Percentiles rank a stretch among this genome's conserved stretches.
Conservation (phyloP, 208 protist species). For the Acanthamoeba culbertsoni region DNA sequence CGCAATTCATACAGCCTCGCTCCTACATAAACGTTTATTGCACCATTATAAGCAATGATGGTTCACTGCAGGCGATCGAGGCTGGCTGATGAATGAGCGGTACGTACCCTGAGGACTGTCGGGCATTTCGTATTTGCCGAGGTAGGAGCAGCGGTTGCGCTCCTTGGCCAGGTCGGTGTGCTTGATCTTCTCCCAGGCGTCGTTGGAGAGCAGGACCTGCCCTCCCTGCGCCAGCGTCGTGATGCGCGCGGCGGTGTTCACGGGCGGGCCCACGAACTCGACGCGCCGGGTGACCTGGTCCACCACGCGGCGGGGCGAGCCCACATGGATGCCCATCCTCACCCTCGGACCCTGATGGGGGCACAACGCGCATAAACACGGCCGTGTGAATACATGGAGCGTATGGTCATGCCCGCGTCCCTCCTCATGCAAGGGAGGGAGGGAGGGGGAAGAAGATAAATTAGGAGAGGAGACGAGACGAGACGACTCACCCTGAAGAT, state of each 20-base stretch:
- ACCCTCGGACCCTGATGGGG: conserved; percentile 4
- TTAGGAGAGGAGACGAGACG: no score
- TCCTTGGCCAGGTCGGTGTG: background rate
- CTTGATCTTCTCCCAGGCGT: background rate
- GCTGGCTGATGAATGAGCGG: no score
- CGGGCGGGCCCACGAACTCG: background rate
- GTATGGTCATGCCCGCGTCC: background rate
- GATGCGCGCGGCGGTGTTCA: background rate
- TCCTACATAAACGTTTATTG: no score
- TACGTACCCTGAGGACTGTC: background rate
- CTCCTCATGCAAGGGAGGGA: background rate
- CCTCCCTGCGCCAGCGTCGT: conserved; percentile 36
- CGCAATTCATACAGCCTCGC: background rate
- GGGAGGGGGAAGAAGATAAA: no score
- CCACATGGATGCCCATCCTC: conserved; percentile 35
- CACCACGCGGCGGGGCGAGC: background rate
- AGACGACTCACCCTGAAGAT: conserved; percentile 12
- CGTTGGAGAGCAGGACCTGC: background rate
- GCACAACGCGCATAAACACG: no score
- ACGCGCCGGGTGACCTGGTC: conserved; percentile 10
- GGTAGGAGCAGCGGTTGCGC: background rate
- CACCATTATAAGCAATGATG: background rate
- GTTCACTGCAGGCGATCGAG: background rate
- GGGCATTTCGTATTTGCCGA: background rate
- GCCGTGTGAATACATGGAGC: no score